These are phyloP conservation scores for Cronartium quercuum DNA, from an alignment of 1,284 basidiomycete genomes.

Conservation along the genomic window DNA sequence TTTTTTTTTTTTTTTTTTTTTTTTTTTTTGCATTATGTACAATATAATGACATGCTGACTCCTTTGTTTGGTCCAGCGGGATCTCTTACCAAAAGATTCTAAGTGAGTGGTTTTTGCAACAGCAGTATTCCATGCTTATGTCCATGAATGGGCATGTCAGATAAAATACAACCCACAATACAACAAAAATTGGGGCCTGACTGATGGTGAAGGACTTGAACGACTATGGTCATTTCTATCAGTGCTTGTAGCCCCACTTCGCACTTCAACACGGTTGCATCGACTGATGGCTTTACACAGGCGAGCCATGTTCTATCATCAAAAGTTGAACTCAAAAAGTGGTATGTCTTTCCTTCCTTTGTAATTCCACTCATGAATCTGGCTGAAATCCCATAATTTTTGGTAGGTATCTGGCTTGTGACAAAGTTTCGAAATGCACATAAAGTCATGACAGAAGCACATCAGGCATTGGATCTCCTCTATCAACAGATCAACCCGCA, in stretches of 20 bases:
- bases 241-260: background rate
- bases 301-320: background rate
- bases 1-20: too few species aligned
- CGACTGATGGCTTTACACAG: background rate
- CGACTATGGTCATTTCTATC: too few species aligned
- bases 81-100: too few species aligned
- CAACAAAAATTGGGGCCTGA: background rate
- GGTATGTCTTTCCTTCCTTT: background rate
- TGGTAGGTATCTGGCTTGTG: background rate
- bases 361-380: background rate
- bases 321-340: background rate
- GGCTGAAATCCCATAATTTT: background rate
- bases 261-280: background rate
- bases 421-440: background rate
- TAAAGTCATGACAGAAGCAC: background rate
- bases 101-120: too few species aligned
- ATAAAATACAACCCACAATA: slow-evolving; percentile 1
- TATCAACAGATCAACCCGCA: background rate
- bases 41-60: too few species aligned
- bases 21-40: too few species aligned
- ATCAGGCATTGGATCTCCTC: background rate
- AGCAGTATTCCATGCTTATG: slow-evolving; percentile 9
- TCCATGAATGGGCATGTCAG: slow-evolving; percentile 9
- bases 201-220: too few species aligned
- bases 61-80: too few species aligned